These are phyloP conservation scores for Nannochloris sp. DNA, from an alignment of 139 green algal genomes.

Conservation along the genomic window DNA sequence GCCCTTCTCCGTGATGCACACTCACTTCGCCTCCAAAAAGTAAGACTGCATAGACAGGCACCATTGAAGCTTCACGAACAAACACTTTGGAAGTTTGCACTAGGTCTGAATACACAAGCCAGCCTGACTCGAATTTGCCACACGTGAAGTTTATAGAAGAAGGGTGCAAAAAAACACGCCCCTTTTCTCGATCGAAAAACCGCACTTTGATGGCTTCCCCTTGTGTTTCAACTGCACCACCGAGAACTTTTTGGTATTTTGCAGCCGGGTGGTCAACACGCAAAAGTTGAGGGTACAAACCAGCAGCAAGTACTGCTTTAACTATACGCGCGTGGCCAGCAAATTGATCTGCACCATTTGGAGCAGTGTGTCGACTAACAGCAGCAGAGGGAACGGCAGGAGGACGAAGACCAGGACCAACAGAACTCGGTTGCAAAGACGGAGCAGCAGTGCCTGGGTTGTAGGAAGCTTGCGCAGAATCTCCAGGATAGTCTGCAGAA, in stretches of 20 bases:
- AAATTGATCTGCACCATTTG: not conserved
- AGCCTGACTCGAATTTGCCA: constrained; percentile 56
- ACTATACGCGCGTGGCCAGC: constrained; percentile 28
- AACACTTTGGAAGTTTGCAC: constrained; percentile 61
- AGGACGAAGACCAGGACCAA: not conserved
- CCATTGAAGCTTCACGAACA: constrained; percentile 64
- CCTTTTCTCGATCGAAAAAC: constrained; percentile 45
- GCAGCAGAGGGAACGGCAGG: not conserved
- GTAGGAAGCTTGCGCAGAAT: not conserved
- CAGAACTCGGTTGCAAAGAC: not conserved
- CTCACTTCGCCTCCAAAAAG: constrained; percentile 71
- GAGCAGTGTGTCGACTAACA: not conserved
- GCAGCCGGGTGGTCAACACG: constrained; percentile 60
- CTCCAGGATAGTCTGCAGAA: constrained; percentile 12
- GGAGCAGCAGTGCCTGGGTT: not conserved
- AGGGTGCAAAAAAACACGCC: constrained; percentile 90
- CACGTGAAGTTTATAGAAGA: constrained; percentile 70
- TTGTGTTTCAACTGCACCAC: constrained; percentile 50
- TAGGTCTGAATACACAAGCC: constrained; percentile 83
- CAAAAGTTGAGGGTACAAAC: constrained; percentile 91
- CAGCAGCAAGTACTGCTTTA: constrained; percentile 56
- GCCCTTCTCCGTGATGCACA: constrained; percentile 38
- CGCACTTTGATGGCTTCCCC: constrained; percentile 33
- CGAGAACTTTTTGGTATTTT: constrained; percentile 33
- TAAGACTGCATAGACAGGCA: constrained; percentile 75